phyloP scores from a whole-genome alignment of 495 filamentous ascomycete species.

The Pyrenopolyporus hunteri region DNA sequence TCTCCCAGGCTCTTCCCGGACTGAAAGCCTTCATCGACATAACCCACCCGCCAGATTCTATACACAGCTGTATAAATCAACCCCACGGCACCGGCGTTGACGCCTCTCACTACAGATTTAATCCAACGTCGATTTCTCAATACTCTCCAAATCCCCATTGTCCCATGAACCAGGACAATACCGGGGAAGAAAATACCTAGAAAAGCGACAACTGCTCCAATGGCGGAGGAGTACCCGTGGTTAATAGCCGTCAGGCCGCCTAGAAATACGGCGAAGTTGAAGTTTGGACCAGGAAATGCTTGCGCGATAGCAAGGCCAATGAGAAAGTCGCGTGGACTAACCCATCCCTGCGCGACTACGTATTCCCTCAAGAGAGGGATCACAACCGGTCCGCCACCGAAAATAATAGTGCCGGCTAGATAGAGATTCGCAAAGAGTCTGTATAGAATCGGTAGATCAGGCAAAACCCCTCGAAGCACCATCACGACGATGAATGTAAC shows the following conservation, averaged over 20 bases:
- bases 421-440: conserved; percentile 81
- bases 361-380: conserved; percentile 81
- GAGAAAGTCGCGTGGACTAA: conserved; percentile 77
- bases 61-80: conserved; percentile 89
- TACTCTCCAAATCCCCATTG: conserved; percentile 73
- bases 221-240: conserved; percentile 38
- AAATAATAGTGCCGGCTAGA: conserved; percentile 87
- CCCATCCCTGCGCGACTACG: conserved; percentile 81
- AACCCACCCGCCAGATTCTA: conserved; percentile 79
- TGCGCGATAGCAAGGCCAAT: conserved; percentile 84
- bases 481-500: conserved; percentile 67
- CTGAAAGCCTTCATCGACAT: conserved; percentile 60
- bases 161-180: conserved; percentile 66
- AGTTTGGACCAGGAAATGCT: conserved; percentile 84
- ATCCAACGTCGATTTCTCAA: conserved; percentile 62
- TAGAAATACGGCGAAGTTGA: conserved; percentile 85
- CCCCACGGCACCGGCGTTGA: conserved; percentile 80
- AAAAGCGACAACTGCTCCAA: conserved; percentile 64
- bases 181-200: conserved; percentile 78
- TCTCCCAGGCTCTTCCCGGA: conserved; percentile 63
- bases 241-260: conserved; percentile 64
- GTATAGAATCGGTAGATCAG: conserved; percentile 55
- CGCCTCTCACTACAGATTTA: conserved; percentile 63
- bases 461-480: conserved; percentile 58
- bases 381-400: conserved; percentile 85